Percentiles rank a stretch among this genome's conserved stretches.
These are phyloP conservation scores for Orbilia ellipsospora DNA, from an alignment of 2,329 filamentous ascomycete genomes.

Conservation along the genomic window DNA sequence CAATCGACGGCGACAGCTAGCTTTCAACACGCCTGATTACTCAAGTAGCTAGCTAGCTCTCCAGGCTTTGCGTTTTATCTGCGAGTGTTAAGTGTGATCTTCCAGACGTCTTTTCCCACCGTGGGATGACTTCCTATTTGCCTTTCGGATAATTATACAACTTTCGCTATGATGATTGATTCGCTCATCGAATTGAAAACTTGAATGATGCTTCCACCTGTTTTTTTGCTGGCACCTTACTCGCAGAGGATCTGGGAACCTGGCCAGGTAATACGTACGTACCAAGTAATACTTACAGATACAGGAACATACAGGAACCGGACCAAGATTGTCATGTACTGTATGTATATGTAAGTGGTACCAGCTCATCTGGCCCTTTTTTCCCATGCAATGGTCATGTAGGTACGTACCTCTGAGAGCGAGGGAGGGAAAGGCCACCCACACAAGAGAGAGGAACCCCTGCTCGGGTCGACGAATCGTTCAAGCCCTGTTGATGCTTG, in stretches of 20 bases:
- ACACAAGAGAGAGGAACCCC: constrained; percentile 1
- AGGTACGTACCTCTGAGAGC: constrained; percentile 52
- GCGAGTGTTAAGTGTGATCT: too few species aligned
- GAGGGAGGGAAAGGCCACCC: constrained; percentile 22
- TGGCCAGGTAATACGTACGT: neutral
- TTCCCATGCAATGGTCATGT: constrained; percentile 51
- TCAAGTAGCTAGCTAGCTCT: neutral
- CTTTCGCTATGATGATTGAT: constrained; percentile 20
- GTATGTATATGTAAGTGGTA: constrained; percentile 32
- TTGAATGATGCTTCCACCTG: neutral
- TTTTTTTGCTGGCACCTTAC: neutral
- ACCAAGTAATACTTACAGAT: constrained; percentile 14
- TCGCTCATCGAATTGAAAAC: constrained; percentile 18
- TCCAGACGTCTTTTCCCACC: neutral
- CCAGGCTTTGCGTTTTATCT: neutral
- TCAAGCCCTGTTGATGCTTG: constrained; percentile 5
- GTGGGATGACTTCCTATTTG: constrained; percentile 49
- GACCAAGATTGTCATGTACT: neutral
- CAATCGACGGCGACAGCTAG: neutral
- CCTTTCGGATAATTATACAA: constrained; percentile 51
- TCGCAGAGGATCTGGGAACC: neutral
- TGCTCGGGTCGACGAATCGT: neutral
- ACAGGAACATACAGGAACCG: neutral
- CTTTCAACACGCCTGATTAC: too few species aligned
- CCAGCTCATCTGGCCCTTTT: constrained; percentile 48